phyloP scores from a whole-genome alignment of 2,329 filamentous ascomycete genomes.

The Xylaria sp. region DNA sequence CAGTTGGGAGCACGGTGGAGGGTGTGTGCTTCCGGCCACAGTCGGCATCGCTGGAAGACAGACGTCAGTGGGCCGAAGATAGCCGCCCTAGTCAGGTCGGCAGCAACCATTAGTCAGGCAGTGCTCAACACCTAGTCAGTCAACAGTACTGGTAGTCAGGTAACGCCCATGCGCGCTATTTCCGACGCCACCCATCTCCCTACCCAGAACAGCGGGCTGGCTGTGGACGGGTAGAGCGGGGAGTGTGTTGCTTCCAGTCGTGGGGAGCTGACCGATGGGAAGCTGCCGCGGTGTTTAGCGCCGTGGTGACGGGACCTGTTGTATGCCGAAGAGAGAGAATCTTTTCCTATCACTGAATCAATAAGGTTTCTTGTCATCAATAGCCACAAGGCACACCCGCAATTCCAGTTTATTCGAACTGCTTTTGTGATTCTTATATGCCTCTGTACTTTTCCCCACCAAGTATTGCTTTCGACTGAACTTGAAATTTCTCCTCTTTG shows the following conservation, averaged over 20 bases:
- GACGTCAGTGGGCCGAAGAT: constrained; percentile 46
- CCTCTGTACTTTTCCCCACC: constrained; percentile 2
- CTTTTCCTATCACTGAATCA: background rate
- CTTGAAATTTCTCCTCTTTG: constrained; percentile 4
- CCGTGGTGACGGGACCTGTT: background rate
- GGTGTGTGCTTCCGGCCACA: constrained; percentile 32
- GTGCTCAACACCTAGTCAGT: constrained; percentile 2
- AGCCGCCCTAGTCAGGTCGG: constrained; percentile 39
- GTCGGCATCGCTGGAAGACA: constrained; percentile 37
- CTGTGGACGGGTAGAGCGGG: constrained; percentile 38
- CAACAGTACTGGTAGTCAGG: background rate
- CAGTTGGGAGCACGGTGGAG: constrained; percentile 7
- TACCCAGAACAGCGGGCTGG: constrained; percentile 25
- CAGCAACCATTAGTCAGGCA: constrained; percentile 3
- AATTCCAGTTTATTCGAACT: constrained; percentile 12
- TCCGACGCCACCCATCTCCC: constrained; percentile 44
- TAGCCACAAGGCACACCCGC: background rate
- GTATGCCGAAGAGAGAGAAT: constrained; percentile 9
- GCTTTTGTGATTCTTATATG: constrained; percentile 11
- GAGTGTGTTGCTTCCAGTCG: constrained; percentile 4
- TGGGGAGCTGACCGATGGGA: constrained; percentile 27
- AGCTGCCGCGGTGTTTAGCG: constrained; percentile 29
- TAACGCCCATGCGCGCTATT: constrained; percentile 18
- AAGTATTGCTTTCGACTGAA: background rate
- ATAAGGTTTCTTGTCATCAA: constrained; percentile 12